Base-by-base conservation (phyloP, 1,284 basidiomycete genomes). In the Cryptococcus amylolentus region DNA sequence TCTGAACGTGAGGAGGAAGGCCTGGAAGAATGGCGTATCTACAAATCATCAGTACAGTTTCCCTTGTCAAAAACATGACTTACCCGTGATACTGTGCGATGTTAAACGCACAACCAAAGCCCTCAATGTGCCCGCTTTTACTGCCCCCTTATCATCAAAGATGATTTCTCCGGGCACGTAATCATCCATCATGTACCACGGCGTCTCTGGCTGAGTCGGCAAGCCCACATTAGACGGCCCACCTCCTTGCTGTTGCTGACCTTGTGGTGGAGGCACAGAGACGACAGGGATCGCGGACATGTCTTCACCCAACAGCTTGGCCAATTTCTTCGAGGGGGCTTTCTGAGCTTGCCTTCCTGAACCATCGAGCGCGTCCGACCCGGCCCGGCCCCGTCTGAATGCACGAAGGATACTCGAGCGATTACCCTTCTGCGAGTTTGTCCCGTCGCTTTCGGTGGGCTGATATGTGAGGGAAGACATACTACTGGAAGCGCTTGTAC, bases 1-100 rank as follows among this genome's bases (percentile, higher is more conserved):
- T 65, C 94, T 91, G 81, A 93, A 97, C 1, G 96, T 98, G 84
- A 97, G 88, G 60, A 98, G 77, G 83, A 98, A 99, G 1, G 93
- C 88, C 72, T 89, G 88, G 72, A 86, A 89, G 78, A 91, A 98
- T 6, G 85, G 84, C 18, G 66, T 70, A 54, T 73, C 72, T 58
- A 52, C 23, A 7, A 13, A 10, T 45, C 20, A 28, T 51, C 35
- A 55, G 46, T 39, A 27, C 23, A 12, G 6, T 26, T 38, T 35
- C 14, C 35, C 20, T 12, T 4, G 37, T 13, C 42, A n/a, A 39
- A 35, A 10, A 14, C 16, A 35, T 20, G 27, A 76, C 82, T 70
- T 66, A 89, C 89, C 88, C 56, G 83, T 83, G 69, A 85, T 84
- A 62, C 91, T 89, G 73, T 98, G 95, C 37, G 89, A 86, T 2